A percentile compares a stretch with the other conserved stretches of the same genome.
phyloP scores from a whole-genome alignment of 805 yeast genomes.

The Kodamaea lidongshanica region DNA sequence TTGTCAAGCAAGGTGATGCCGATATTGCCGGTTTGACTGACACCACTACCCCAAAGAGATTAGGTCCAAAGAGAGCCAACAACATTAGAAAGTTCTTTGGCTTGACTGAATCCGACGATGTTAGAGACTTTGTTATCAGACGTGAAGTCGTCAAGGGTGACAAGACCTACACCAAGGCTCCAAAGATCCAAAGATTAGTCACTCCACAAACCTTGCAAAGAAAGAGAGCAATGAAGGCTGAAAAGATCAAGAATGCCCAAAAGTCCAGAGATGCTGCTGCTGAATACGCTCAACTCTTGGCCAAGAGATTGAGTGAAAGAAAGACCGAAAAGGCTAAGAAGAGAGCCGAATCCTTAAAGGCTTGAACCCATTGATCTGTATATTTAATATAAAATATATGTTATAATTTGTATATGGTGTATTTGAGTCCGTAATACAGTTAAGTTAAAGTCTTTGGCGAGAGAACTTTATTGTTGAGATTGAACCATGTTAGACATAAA shows the following conservation, averaged over 20 bases:
- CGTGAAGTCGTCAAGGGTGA: slow-evolving; percentile 98
- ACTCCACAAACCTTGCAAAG: slow-evolving; percentile 99
- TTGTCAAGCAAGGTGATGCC: slow-evolving; percentile 95
- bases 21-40: slow-evolving; percentile 97
- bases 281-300: slow-evolving; percentile 98
- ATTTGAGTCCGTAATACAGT: too few relatives aligned
- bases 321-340: slow-evolving; percentile 99
- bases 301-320: slow-evolving; percentile 96
- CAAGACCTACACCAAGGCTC: slow-evolving; percentile 98
- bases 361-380: slow-evolving; percentile 41
- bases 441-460: too few relatives aligned
- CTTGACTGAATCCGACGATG: slow-evolving; percentile 90
- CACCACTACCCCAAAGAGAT: slow-evolving; percentile 93
- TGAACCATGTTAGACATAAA: too few relatives aligned
- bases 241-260: slow-evolving; percentile 95
- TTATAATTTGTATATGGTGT: neutral
- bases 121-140: slow-evolving; percentile 81
- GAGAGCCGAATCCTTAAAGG: slow-evolving; percentile 98
- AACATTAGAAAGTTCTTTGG: slow-evolving; percentile 99
- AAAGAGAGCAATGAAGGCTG: slow-evolving; percentile 93
- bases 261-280: slow-evolving; percentile 99
- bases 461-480: too few relatives aligned
- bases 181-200: slow-evolving; percentile 98
- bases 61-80: slow-evolving; percentile 99
- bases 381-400: slow-evolving; percentile 16